Percentiles rank a stretch among this genome's conserved stretches.
Evolutionary conservation across 2,329 filamentous ascomycete species (phyloP).

Genomic region (Arthrinium puccinioides): DNA sequence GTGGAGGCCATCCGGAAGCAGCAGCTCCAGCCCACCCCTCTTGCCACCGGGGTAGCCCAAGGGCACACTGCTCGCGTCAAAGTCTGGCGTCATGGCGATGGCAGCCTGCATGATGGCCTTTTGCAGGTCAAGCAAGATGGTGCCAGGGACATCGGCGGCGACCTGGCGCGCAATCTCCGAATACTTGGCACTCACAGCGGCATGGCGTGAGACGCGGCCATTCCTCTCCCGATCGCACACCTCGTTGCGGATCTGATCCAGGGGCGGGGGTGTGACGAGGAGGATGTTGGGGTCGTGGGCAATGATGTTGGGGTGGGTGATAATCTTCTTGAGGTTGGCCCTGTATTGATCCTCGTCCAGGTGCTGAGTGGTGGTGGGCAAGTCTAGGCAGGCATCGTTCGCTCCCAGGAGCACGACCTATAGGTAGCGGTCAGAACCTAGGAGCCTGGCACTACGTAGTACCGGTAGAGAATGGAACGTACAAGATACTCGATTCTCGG

Average conservation of each 20-base stretch:
- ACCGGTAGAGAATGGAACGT: conserved; percentile 19
- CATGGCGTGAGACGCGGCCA: conserved; percentile 37
- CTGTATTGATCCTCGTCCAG: conserved; percentile 71
- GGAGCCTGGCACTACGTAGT: too few relatives aligned
- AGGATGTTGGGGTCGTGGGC: conserved; percentile 69
- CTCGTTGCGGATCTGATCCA: conserved; percentile 66
- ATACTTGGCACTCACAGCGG: conserved; percentile 46
- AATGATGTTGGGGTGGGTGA: conserved; percentile 61
- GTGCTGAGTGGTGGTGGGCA: conserved; percentile 60
- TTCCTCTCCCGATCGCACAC: conserved; percentile 34
- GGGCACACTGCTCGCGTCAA: conserved; percentile 38
- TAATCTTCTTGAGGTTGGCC: conserved; percentile 62
- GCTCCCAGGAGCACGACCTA: conserved; percentile 79
- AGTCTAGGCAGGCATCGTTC: conserved; percentile 73
- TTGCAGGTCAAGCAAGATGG: conserved; percentile 75
- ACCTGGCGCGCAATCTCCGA: conserved; percentile 55
- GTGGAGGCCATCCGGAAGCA: conserved; percentile 53
- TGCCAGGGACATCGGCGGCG: conserved; percentile 59
- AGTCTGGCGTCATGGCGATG: conserved; percentile 48
- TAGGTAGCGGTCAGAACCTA: neutral
- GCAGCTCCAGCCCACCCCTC: conserved; percentile 40
- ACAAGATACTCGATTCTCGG: conserved; percentile 63
- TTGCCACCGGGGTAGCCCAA: conserved; percentile 45
- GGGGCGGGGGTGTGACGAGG: conserved; percentile 73
- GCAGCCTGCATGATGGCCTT: conserved; percentile 67